Evolutionary conservation across 2,329 filamentous ascomycete genomes (phyloP), one percentile per base, ranked within the genome.

Genomic region (Colletotrichum sp.): DNA sequence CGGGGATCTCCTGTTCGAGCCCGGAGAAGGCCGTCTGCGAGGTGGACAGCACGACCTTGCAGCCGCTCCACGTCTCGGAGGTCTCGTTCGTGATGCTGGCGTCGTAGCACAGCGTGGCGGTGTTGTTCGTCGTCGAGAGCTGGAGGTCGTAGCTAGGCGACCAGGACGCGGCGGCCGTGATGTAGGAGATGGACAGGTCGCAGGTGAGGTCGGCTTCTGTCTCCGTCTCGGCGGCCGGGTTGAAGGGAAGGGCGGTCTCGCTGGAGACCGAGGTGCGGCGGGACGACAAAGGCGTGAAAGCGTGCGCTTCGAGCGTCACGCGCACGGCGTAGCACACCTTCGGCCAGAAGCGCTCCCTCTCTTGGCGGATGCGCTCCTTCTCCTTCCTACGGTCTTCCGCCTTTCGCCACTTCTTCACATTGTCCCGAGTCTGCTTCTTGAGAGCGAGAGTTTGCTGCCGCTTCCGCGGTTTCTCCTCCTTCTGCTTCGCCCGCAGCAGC

Each of bases 41-140:
- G 0, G 91, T 93, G 4, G 92, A 93, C 7, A 94, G 87, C 0
- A 88, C 88, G 48, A 94, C 83, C 77, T 89, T 90, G 81, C 90
- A 90, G 82, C 90, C 88, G 34, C 85, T 85, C 92, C 92, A 94
- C 1, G 88, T 90, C 83, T 94, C 92, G 0, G 90, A 91, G 0
- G 91, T 93, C 67, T 85, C 85, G 82, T 94, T 94, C 72, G 87
- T 88, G 68, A 93, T 88, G 77, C 90, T 88, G 3, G 92, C 92
- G 71, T 93, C 90, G 80, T 94, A 94, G 79, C 88, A 89, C 16
- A 94, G 85, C 6, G 83, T 83, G 2, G 87, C 91, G 1, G 88
- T 87, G 65, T 87, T 88, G 25, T 82, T 86, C 0, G 88, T 87
- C 2, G 92, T 92, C 15, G 87, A 90, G n/a, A 94, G 86, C 68